Conservation (phyloP, 805 yeast species). For the Candida germanica region DNA sequence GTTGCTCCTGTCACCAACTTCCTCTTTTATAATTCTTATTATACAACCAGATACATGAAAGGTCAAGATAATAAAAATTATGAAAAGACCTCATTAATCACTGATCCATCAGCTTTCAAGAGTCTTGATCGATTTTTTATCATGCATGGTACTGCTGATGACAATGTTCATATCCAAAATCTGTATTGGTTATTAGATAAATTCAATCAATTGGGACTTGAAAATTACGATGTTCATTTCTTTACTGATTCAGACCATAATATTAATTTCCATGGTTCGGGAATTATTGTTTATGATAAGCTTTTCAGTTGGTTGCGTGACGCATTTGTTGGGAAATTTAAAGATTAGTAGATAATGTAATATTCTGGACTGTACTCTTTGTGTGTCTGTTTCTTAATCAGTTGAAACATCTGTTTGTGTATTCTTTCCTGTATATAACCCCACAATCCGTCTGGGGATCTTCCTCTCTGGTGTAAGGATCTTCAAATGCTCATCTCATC, state of each 20-base stretch:
- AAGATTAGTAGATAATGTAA: too few relatives aligned
- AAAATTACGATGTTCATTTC: constrained; percentile 75
- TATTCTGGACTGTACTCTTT: too few relatives aligned
- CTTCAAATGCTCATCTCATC: constrained; percentile 4
- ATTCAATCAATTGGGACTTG: constrained; percentile 68
- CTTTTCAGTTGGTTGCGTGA: constrained; percentile 63
- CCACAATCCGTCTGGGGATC: too few relatives aligned
- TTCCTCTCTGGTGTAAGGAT: too few relatives aligned
- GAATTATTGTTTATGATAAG: constrained; percentile 63
- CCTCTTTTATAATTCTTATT: constrained; percentile 71
- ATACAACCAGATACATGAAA: constrained; percentile 76
- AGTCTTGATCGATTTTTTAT: constrained; percentile 55
- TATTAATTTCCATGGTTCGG: constrained; percentile 70
- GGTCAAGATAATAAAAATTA: constrained; percentile 51
- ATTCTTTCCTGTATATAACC: too few relatives aligned
- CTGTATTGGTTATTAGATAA: constrained; percentile 60
- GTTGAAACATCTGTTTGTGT: too few relatives aligned
- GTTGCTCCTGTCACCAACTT: constrained; percentile 87
- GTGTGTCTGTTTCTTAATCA: too few relatives aligned
- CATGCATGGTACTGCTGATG: constrained; percentile 85
- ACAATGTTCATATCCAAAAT: constrained; percentile 78
- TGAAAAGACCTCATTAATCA: constrained; percentile 44
- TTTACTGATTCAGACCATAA: constrained; percentile 83
- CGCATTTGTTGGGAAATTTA: constrained; percentile 44
- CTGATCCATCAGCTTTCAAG: constrained; percentile 44